phyloP scores from a whole-genome alignment of 2,329 filamentous ascomycete genomes.

The Scopulariopsis brevicaulis region DNA sequence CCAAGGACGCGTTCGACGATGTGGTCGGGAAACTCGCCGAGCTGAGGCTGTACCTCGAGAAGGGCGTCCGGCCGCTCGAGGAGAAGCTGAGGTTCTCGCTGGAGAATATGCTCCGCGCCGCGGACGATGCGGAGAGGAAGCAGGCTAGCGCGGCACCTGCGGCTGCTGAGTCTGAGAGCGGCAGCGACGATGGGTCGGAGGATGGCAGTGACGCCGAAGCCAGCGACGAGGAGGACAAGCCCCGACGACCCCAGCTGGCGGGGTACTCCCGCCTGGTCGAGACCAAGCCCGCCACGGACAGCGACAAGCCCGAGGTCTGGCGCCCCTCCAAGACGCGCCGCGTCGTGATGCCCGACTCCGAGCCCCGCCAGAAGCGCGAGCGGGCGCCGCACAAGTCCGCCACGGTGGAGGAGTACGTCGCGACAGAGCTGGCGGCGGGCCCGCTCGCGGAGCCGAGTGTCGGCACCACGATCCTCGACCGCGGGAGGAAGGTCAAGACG shows the following conservation, averaged over 20 bases:
- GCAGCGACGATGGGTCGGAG: constrained; percentile 24
- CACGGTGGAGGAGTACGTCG: constrained; percentile 86
- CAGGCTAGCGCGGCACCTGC: constrained; percentile 9
- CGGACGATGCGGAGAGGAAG: constrained; percentile 56
- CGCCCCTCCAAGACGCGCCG: constrained; percentile 80
- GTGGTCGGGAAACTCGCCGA: constrained; percentile 83
- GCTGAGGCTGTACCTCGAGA: constrained; percentile 84
- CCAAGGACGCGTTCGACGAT: constrained; percentile 19
- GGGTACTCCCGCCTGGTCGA: background rate
- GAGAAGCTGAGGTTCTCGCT: constrained; percentile 89
- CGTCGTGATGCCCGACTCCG: constrained; percentile 66
- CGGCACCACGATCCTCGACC: constrained; percentile 73
- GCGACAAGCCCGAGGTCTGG: constrained; percentile 57
- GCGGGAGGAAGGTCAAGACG: constrained; percentile 71
- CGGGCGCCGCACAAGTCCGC: constrained; percentile 61
- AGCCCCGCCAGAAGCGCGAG: constrained; percentile 45
- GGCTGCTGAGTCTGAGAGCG: constrained; percentile 14
- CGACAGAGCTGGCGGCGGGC: constrained; percentile 69
- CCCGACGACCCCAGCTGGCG: constrained; percentile 6
- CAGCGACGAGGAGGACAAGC: constrained; percentile 17
- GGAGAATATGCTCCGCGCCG: constrained; percentile 83
- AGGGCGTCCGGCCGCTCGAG: constrained; percentile 82
- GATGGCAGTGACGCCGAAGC: constrained; percentile 19
- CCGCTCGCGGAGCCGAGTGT: constrained; percentile 83
- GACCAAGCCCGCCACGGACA: constrained; percentile 13